Conservation (phyloP, 768 basidiomycete species). For the Boletellus emodensis region DNA sequence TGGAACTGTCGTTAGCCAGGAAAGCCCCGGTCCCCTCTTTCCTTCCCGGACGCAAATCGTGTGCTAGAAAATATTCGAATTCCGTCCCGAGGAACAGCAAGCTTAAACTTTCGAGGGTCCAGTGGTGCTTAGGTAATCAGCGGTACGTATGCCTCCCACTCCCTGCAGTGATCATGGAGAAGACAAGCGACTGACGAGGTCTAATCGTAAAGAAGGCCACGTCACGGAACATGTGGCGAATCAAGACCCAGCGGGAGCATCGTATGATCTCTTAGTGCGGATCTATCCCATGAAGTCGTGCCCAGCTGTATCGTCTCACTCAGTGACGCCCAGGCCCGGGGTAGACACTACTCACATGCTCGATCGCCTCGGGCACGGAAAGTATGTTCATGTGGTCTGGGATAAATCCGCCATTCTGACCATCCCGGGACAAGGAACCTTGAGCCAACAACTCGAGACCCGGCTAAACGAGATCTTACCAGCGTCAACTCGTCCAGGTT, state of each 20-base stretch:
- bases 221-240: constrained; percentile 23
- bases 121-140: not conserved
- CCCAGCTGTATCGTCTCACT: constrained; percentile 42
- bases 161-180: too few species aligned
- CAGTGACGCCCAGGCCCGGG: not conserved
- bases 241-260: constrained; percentile 60
- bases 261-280: constrained; percentile 42
- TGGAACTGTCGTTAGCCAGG: too few species aligned
- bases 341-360: constrained; percentile 44
- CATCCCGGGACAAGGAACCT: not conserved
- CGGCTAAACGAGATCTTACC: constrained; percentile 37
- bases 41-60: too few species aligned
- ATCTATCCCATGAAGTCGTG: constrained; percentile 48
- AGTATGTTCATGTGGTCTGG: constrained; percentile 81
- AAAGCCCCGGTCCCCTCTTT: too few species aligned
- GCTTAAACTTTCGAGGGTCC: not conserved
- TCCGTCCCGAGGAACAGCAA: not conserved
- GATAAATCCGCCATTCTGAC: constrained; percentile 46
- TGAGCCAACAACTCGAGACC: not conserved
- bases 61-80: not conserved
- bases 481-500: constrained; percentile 60
- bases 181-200: too few species aligned
- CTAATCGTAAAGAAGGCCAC: not conserved
- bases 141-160: too few species aligned
- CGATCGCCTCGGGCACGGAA: constrained; percentile 49